Base-by-base conservation (phyloP, 1,139 yeast species). In the Geotrichum macrosporum region DNA sequence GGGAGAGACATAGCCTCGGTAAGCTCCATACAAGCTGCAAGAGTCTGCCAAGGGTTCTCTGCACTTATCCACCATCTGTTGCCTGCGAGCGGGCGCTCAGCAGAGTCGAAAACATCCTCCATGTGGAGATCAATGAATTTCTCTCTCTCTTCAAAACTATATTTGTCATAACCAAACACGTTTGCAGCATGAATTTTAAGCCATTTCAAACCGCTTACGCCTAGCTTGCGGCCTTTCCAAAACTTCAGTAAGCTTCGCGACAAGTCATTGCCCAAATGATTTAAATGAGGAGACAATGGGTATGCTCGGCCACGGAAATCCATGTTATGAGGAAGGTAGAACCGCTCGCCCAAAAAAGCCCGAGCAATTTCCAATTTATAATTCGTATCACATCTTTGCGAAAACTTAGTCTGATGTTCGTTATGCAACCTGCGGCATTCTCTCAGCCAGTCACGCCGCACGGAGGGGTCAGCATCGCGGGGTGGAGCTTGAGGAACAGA, bases 1-100 rank as follows among this genome's bases (percentile, higher is more conserved):
- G 74, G 77, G 51, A 81, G 68, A 52, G 80, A 73, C 57, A 77
- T 67, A 1, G 97, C 97, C 48, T 79, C 83, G 30, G 73, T 67
- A 47, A 92, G 66, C 63, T 92, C 98, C 58, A 81, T 76, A 60
- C 95, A 86, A 3, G 88, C 82, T 12, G 95, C 85, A 51, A 92
- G 72, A 16, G 88, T 84, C 67, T 92, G 98, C 95, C 96, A 92
- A 36, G 98, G 97, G 57, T 87, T 84, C 56, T 89, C 96, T 1
- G 94, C 96, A 45, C 70, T 65, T 53, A 70, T 71, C 98, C 98
- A 92, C 87, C 95, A 84, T 12, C 78, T 75, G 47, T 62, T 67
- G 16, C 74, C 74, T 42, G 61, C 68, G 19, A 78, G 67, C 4
- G 98, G 98, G 58, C 84, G 71, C 35, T 70, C 72, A 0, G 94